Base-by-base conservation (phyloP, 768 basidiomycete species). In the Solioccasus polychromus region DNA sequence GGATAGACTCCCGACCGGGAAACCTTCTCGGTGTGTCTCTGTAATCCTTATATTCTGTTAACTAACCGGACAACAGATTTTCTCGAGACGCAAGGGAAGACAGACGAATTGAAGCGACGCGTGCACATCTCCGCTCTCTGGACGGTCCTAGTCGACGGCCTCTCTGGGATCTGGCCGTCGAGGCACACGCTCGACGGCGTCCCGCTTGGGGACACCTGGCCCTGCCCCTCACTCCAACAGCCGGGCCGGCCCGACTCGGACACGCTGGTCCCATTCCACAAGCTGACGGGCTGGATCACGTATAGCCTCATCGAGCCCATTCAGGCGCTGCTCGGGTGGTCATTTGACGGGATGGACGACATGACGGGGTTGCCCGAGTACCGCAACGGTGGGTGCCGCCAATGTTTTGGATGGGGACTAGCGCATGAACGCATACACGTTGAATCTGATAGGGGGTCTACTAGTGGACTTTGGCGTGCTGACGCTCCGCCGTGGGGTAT, bases 301-400 rank as follows among this genome's bases (percentile, higher is more conserved):
- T 95, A 96, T 64, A 88, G 85, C 54, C 73, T 99, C 17, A 72
- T 96, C 26, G 87, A 93, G 62, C 83, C 88, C 2, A 77, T 98
- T 34, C 78, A 93, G 64, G 80, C 76, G 52, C 69, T 84, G 2
- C 72, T 93, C 7, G 74, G 77, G 1, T 98, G 94, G 92, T 69
- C 74, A 47, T 76, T 97, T n/a, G 80, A 85, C 1, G 90, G 89
- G 1, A 62, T 83, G 17, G 85, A 89, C 55, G 82, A 88, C 55
- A 79, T 93, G 79, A 96, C 93, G 0, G 95, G 95, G 3, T 67
- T 97, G 25, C 93, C 95, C 0, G 94, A 98, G 68, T 98, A 98
- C 67, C 80, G 94, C 34, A 96, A 96, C 53, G 95, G 92, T 55
- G 30, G 20, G 40, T 34, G 14, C n/a, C n/a, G n/a, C n/a, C n/a